Percentiles rank a stretch among this genome's conserved stretches.
phyloP scores from a whole-genome alignment of 495 filamentous ascomycete species.

The Parathielavia appendiculata region DNA sequence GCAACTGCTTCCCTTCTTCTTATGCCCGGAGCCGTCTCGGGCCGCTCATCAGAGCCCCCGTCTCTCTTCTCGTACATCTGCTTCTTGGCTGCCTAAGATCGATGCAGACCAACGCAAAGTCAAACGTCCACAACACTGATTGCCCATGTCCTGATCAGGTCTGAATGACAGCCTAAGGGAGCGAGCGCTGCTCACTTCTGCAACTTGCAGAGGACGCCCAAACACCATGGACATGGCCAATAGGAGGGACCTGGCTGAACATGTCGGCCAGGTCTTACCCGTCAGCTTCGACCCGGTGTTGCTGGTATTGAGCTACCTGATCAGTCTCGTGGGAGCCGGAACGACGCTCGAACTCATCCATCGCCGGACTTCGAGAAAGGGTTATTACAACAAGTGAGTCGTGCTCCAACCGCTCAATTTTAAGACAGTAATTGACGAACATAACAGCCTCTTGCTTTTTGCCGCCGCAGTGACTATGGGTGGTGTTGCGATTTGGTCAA shows the following conservation, averaged over 20 bases:
- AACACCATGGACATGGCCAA: conserved; percentile 6
- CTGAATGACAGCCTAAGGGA: neutral
- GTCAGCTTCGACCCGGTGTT: conserved; percentile 57
- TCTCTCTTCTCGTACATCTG: too few species aligned
- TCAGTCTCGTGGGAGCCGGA: conserved; percentile 70
- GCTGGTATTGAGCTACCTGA: conserved; percentile 68
- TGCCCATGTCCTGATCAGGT: neutral
- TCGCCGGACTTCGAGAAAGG: conserved; percentile 60
- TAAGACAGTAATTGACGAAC: neutral
- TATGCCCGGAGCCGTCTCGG: too few species aligned
- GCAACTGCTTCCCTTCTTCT: too few species aligned
- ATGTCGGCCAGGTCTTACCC: conserved; percentile 42
- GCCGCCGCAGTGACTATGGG: conserved; percentile 74
- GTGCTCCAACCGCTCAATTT: neutral
- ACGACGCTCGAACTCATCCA: conserved; percentile 81
- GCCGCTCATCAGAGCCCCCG: too few species aligned
- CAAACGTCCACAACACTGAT: neutral
- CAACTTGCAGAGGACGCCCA: neutral
- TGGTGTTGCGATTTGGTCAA: conserved; percentile 66
- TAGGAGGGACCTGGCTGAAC: conserved; percentile 18
- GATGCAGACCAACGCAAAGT: too few species aligned
- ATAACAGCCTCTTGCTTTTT: conserved; percentile 60
- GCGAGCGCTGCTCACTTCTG: neutral
- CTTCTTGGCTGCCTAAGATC: too few species aligned
- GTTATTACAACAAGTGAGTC: conserved; percentile 61